Evolutionary conservation across 73 alveolate genomes (phyloP).

Genomic region (Blepharisma japonicum): DNA sequence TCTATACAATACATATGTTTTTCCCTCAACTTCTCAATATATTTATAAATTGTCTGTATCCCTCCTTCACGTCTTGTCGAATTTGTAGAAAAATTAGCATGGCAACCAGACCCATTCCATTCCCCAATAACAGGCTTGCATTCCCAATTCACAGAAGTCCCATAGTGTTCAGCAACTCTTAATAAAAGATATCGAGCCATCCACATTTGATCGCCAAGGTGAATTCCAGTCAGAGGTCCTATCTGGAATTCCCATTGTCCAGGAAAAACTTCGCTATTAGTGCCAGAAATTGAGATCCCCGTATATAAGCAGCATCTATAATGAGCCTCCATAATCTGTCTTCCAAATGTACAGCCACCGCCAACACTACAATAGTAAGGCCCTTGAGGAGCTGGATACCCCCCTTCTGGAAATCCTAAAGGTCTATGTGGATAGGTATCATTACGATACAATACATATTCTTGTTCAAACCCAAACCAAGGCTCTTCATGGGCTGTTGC

Average conservation of each 20-base stretch:
- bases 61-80: conserved; percentile 71
- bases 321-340: conserved; percentile 85
- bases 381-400: conserved; percentile 82
- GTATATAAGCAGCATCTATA: conserved; percentile 76
- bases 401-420: conserved; percentile 76
- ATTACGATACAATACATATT: conserved; percentile 71
- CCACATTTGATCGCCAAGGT: conserved; percentile 85
- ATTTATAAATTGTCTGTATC: conserved; percentile 30
- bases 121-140: conserved; percentile 51
- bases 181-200: conserved; percentile 66
- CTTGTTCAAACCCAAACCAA: conserved; percentile 96
- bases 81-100: conserved; percentile 67
- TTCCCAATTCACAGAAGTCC: conserved; percentile 38
- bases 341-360: conserved; percentile 71
- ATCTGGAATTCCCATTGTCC: conserved; percentile 91
- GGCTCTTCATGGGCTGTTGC: conserved; percentile 62
- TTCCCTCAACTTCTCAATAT: conserved; percentile 42
- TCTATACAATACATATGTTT: conserved; percentile 45
- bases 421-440: background rate
- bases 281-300: conserved; percentile 81
- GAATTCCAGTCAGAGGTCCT: conserved; percentile 91
- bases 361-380: conserved; percentile 92
- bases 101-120: conserved; percentile 93
- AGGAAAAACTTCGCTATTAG: conserved; percentile 92
- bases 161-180: conserved; percentile 53